Conservation (phyloP, 805 yeast genomes). For the Spathaspora boniae region DNA sequence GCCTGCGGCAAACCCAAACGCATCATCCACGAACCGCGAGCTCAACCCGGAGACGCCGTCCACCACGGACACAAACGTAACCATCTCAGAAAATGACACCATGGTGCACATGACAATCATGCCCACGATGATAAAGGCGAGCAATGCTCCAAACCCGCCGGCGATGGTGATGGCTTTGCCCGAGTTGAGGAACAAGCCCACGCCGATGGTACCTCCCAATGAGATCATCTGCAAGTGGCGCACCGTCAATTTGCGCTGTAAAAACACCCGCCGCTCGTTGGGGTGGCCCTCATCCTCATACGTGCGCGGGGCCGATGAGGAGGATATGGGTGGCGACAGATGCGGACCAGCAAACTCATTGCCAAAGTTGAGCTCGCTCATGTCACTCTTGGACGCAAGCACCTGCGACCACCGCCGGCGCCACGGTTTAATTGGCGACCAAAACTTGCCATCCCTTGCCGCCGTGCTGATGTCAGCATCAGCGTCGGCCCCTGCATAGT, state of each 20-base stretch:
- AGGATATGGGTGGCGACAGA: constrained; percentile 6
- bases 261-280: constrained; percentile 12
- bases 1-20: constrained; percentile 72
- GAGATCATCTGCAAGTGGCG: constrained; percentile 77
- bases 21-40: constrained; percentile 72
- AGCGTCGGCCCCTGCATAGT: constrained; percentile 19
- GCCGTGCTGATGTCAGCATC: constrained; percentile 6
- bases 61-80: constrained; percentile 72
- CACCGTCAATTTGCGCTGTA: constrained; percentile 59
- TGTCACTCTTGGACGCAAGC: constrained; percentile 4
- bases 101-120: constrained; percentile 64
- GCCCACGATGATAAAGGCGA: constrained; percentile 66
- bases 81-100: constrained; percentile 78
- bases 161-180: constrained; percentile 72
- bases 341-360: too few relatives aligned
- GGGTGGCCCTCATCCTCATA: too few relatives aligned
- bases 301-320: constrained; percentile 9
- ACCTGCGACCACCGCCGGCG: background rate
- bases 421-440: too few relatives aligned
- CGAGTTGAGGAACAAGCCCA: constrained; percentile 64
- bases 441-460: background rate
- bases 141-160: constrained; percentile 72
- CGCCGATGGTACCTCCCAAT: constrained; percentile 76
- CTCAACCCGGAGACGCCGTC: constrained; percentile 76
- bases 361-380: constrained; percentile 10